Evolutionary conservation across 192 early-diverging fungal genomes (phyloP), one percentile per base, ranked within the genome.

Genomic region (Gonapodya sp.): DNA sequence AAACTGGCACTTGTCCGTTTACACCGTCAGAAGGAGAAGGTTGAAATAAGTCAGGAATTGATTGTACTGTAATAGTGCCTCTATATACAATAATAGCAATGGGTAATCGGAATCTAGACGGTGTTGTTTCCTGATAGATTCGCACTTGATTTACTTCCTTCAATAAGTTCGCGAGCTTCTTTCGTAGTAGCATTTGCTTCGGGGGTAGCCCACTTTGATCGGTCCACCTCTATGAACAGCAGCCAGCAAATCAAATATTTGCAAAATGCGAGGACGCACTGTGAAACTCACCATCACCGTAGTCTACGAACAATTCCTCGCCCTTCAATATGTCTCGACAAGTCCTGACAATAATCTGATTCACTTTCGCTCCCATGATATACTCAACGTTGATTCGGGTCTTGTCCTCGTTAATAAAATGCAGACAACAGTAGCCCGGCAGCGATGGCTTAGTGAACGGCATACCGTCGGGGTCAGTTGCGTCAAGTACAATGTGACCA

Each of bases 401-500:
- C 32, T 88, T 78, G 35, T 90, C 86, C 80, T 95, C 94, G 82
- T 97, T 97, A 92, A 97, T 94, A 82, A 93, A 96, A 82, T 97
- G 94, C 81, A 97, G 96, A 35, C 96, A 96, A 73, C 96, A 97
- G 78, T 89, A 92, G 78, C 92, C 81, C 1, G 74, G 82, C 0
- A 87, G 88, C 0, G 84, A 46, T 14, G 88, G 79, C 80, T 96
- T 89, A 1, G 86, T 89, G 79, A 90, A 94, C 0, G 96, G 95
- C 79, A 90, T 82, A 0, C 96, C 96, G 0, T 88, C 80, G 0
- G 92, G 91, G 77, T 97, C 93, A 0, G 96, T 97, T 0, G 95
- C 96, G 84, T 97, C 96, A 16, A 97, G 83, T 0, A 97, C 93
- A 0, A 93, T 97, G n/a, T 92, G 90, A 24, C 94, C 89, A 82